Percentiles rank a stretch among this genome's conserved stretches.
These are phyloP conservation scores for Crucibulum laeve DNA, from an alignment of 768 basidiomycete genomes.

Conservation along the genomic window DNA sequence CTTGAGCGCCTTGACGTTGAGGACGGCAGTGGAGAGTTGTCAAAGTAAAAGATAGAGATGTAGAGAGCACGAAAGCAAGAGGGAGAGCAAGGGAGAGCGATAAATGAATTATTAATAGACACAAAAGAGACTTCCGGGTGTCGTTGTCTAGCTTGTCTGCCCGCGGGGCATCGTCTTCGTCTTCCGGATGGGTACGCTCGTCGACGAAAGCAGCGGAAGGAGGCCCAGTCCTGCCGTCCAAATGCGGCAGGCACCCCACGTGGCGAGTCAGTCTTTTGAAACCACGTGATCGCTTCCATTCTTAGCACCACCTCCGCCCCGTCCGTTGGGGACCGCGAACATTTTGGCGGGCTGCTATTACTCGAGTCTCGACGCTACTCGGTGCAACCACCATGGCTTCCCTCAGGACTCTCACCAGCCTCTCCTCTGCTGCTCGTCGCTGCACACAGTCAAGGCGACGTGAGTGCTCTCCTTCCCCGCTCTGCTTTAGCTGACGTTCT, in stretches of 20 bases:
- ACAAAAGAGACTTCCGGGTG: no score
- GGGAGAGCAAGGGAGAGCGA: slow-evolving; percentile 1
- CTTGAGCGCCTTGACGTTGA: neutral
- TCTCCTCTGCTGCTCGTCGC: slow-evolving; percentile 1
- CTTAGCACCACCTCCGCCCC: no score
- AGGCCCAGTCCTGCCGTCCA: no score
- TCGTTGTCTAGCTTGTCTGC: no score
- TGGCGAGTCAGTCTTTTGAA: no score
- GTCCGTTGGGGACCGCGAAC: no score
- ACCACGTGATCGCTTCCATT: no score
- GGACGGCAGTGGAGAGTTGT: neutral
- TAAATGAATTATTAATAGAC: neutral
- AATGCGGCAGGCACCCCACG: no score
- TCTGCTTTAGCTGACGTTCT: neutral
- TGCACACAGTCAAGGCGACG: slow-evolving; percentile 8
- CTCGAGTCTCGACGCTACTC: neutral
- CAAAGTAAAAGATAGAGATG: neutral
- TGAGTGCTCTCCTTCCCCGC: slow-evolving; percentile 9
- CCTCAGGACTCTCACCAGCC: slow-evolving; percentile 1
- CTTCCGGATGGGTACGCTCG: no score
- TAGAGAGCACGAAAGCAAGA: neutral
- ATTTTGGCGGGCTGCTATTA: neutral
- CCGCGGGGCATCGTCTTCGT: no score
- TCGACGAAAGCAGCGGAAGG: no score
- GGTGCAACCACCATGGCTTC: slow-evolving; percentile 13